Percentiles rank a stretch among this genome's conserved stretches.
phyloP scores from a whole-genome alignment of 176 grass and related monocot genomes.

The Poa annua region DNA sequence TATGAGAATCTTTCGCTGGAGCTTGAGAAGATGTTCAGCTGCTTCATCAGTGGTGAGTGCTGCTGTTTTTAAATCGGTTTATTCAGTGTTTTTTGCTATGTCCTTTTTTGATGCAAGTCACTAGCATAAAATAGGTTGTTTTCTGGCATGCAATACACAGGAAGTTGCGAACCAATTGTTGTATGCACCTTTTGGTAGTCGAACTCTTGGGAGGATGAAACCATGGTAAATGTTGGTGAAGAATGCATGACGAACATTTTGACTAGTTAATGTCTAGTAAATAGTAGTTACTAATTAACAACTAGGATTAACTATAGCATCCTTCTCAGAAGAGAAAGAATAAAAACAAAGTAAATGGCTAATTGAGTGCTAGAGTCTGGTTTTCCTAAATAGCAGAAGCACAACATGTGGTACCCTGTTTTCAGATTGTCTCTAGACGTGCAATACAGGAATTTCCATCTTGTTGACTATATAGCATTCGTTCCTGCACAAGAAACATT shows the following conservation, averaged over 20 bases:
- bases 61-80: constrained; percentile 1
- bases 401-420: neutral
- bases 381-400: neutral
- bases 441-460: neutral
- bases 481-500: neutral
- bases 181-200: neutral
- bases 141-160: neutral
- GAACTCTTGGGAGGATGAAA: constrained; percentile 20
- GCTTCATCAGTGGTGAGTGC: constrained; percentile 66
- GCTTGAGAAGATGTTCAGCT: constrained; percentile 83
- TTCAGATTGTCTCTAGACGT: neutral
- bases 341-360: neutral
- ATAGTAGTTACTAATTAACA: neutral
- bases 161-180: neutral
- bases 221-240: neutral
- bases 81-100: neutral
- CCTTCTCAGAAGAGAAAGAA: neutral
- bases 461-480: neutral
- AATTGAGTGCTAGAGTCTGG: neutral
- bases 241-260: neutral
- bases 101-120: neutral
- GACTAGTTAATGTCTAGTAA: neutral
- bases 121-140: neutral
- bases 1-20: constrained; percentile 68
- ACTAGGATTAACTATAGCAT: neutral